Evolutionary conservation across 768 basidiomycete genomes (phyloP).

Genomic region (Hericium alpestre): DNA sequence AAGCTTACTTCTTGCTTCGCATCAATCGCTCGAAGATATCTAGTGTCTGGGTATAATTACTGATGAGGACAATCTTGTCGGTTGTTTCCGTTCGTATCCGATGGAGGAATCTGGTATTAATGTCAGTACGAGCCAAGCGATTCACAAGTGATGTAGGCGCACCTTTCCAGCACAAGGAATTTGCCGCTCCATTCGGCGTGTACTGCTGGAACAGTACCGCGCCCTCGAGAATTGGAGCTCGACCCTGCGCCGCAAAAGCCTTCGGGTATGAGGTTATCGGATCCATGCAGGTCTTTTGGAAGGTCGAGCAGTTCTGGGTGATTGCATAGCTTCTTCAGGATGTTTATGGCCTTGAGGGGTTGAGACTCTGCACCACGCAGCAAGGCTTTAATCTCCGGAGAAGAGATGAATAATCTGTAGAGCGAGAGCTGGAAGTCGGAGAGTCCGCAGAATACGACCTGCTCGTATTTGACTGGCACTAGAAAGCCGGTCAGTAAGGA

Average conservation of each 20-base stretch:
- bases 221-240: slow-evolving; percentile 25
- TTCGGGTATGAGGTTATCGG: slow-evolving; percentile 70
- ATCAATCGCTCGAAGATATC: slow-evolving; percentile 89
- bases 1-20: slow-evolving; percentile 64
- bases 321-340: slow-evolving; percentile 91
- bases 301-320: slow-evolving; percentile 86
- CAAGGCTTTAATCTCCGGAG: slow-evolving; percentile 84
- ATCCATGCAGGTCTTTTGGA: slow-evolving; percentile 75
- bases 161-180: slow-evolving; percentile 90
- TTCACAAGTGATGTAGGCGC: slow-evolving; percentile 7
- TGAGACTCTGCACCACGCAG: slow-evolving; percentile 83
- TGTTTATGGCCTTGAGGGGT: slow-evolving; percentile 91
- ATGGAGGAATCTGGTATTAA: slow-evolving; percentile 61
- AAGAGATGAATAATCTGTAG: slow-evolving; percentile 85
- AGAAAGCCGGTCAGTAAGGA: slow-evolving; percentile 4
- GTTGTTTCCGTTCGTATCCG: slow-evolving; percentile 70
- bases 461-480: slow-evolving; percentile 99
- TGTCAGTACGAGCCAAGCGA: background rate
- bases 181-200: slow-evolving; percentile 85
- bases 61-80: slow-evolving; percentile 95
- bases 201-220: slow-evolving; percentile 39
- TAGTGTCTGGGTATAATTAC: slow-evolving; percentile 92
- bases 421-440: slow-evolving; percentile 77
- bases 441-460: slow-evolving; percentile 86
- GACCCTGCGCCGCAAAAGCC: slow-evolving; percentile 57